Conservation (phyloP, 2,329 filamentous ascomycete genomes). For the Aureobasidium sp. region DNA sequence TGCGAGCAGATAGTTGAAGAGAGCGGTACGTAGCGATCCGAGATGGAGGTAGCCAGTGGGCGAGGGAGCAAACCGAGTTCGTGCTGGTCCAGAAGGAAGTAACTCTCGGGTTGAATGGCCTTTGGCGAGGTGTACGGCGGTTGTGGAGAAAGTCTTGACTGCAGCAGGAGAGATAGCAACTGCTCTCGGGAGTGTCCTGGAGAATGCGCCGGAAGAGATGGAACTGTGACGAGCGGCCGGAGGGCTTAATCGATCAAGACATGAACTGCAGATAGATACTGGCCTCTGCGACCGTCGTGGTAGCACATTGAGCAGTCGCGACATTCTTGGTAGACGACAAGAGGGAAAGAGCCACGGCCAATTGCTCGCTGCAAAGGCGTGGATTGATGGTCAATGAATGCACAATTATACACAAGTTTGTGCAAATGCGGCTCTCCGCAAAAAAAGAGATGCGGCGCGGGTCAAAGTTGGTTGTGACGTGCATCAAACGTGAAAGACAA, state of each 20-base stretch:
- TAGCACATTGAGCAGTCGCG: neutral
- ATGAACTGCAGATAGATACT: neutral
- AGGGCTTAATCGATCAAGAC: neutral
- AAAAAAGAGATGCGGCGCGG: neutral
- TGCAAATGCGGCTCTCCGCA: neutral
- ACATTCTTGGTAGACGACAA: neutral
- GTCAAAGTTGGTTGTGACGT: neutral
- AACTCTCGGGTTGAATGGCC: neutral
- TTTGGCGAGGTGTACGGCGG: neutral
- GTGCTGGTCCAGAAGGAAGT: conserved; percentile 40
- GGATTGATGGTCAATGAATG: too few species aligned
- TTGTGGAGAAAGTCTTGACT: neutral
- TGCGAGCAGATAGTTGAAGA: conserved; percentile 94
- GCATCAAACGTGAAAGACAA: neutral
- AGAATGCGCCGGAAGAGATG: neutral
- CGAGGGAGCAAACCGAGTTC: conserved; percentile 92
- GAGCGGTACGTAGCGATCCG: conserved; percentile 79
- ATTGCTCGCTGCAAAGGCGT: too few species aligned
- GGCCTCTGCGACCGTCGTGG: neutral
- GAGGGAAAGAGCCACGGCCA: neutral
- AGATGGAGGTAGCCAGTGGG: conserved; percentile 91
- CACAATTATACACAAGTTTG: neutral
- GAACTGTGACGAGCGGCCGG: neutral
- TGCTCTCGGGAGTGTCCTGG: neutral
- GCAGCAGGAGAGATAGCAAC: neutral